Percentiles rank a stretch among this genome's conserved stretches.
phyloP scores from a whole-genome alignment of 2,329 filamentous ascomycete genomes.

The Zymoseptoria tritici region DNA sequence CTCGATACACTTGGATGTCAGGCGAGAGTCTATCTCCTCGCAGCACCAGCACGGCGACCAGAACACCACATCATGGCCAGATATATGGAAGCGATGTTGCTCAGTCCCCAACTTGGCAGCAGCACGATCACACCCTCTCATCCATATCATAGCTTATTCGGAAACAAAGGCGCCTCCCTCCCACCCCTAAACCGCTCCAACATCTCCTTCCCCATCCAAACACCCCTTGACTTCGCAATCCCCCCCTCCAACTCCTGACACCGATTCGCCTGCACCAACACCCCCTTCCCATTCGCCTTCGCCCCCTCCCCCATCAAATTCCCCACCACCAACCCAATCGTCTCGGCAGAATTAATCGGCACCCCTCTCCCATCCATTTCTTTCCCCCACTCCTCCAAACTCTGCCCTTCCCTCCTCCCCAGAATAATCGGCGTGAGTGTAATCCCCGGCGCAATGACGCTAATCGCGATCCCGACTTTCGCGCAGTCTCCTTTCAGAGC shows the following conservation, averaged over 20 bases:
- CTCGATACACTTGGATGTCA: too few relatives aligned
- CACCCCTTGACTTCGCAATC: conserved; percentile 37
- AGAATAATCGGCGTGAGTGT: conserved; percentile 41
- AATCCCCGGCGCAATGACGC: conserved; percentile 43
- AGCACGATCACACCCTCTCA: background rate
- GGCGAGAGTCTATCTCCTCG: too few relatives aligned
- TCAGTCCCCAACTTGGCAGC: background rate
- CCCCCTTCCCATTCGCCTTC: conserved; percentile 39
- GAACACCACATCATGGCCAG: too few relatives aligned
- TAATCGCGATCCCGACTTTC: conserved; percentile 39
- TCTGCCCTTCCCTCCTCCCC: conserved; percentile 27
- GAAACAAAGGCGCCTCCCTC: conserved; percentile 29
- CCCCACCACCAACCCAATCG: conserved; percentile 39
- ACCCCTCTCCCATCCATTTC: conserved; percentile 40
- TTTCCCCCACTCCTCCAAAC: conserved; percentile 35
- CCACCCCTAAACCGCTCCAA: conserved; percentile 42
- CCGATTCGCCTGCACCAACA: conserved; percentile 37
- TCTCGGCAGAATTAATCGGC: conserved; percentile 41
- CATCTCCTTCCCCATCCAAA: conserved; percentile 47
- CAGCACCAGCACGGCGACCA: too few relatives aligned
- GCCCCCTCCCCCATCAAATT: conserved; percentile 39
- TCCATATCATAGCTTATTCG: conserved; percentile 24
- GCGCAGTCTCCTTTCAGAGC: conserved; percentile 44
- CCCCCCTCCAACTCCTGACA: conserved; percentile 40
- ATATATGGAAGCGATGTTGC: too few relatives aligned